phyloP scores from a whole-genome alignment of 2,329 filamentous ascomycete genomes.

The Clarireedia monteithiana region DNA sequence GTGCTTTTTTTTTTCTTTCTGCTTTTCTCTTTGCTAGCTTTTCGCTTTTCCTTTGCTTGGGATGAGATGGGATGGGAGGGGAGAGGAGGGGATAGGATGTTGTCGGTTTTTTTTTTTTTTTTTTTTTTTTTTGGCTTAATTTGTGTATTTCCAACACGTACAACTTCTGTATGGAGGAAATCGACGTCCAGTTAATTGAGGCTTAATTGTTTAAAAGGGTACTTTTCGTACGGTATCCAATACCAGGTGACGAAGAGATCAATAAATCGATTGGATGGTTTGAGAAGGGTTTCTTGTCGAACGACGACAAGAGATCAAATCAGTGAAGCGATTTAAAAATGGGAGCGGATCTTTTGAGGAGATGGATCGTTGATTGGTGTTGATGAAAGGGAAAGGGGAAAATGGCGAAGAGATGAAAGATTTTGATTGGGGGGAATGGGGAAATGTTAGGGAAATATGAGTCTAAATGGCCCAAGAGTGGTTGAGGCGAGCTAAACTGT shows the following conservation, averaged over 20 bases:
- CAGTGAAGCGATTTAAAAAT: neutral
- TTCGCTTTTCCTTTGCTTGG: neutral
- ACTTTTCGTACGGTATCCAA: neutral
- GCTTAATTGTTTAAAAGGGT: neutral
- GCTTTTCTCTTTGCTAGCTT: no score
- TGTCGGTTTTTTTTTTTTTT: no score
- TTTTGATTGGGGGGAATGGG: conserved; percentile 6
- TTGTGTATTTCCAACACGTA: neutral
- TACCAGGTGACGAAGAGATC: neutral
- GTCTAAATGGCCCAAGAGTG: neutral
- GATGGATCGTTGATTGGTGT: conserved; percentile 8
- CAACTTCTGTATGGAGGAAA: neutral
- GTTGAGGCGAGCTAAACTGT: neutral
- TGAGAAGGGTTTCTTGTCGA: neutral
- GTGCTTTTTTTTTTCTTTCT: neutral
- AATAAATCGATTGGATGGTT: neutral
- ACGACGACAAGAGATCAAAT: neutral
- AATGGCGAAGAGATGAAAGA: conserved; percentile 2
- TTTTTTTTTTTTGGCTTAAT: neutral
- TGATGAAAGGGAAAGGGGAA: conserved; percentile 1
- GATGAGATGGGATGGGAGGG: neutral
- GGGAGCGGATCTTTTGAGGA: neutral
- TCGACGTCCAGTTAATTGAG: neutral
- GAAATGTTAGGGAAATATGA: conserved; percentile 2
- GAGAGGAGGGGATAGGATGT: no score